Base-by-base conservation (phyloP, 768 basidiomycete genomes). In the Kwoniella sp. region DNA sequence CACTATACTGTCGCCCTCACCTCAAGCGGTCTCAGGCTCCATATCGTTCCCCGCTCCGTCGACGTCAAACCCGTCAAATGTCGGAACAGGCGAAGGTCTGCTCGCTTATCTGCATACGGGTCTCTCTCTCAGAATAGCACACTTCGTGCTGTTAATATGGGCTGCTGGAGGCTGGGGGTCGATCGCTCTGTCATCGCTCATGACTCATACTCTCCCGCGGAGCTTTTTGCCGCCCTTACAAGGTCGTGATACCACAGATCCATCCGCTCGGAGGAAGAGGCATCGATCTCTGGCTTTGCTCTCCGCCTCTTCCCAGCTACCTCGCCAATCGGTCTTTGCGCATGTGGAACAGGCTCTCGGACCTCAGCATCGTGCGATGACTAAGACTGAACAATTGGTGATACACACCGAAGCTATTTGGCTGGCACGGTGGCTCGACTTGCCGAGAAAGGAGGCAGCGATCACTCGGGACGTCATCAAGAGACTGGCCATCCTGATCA, bases 381-480 rank as follows among this genome's bases (percentile, higher is more conserved):
- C 88, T 20, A 84, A 87, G 38, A 84, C 87, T 56, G 91, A 93
- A 70, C 87, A 91, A 47, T 85, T 96, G 31, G 82, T 84, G 25
- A 82, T 90, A 23, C 83, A 92, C 61, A 87, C 90, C 70, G 84
- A 85, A 37, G 85, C 88, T 53, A 90, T 90, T 0, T 87, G 87
- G 68, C 82, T 92, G 52, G 94, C 90, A 79, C 85, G 88, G 12
- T 89, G 87, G 69, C 79, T 99, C 4, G 93, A 92, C 9, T 91
- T 93, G 78, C 85, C 84, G 58, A 85, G 96, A 53, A 95, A 95
- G 82, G 94, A 96, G 81, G 90, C 88, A 0, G 90, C 90, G 73
- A 83, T 93, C 45, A 83, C 93, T 26, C 85, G 95, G 12, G 93
- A 97, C 75, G 85, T 96, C 48, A 84, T 94, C 9, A 90, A 90